Conservation (phyloP, 176 grass and related monocot genomes). For the Carex scoparia region DNA sequence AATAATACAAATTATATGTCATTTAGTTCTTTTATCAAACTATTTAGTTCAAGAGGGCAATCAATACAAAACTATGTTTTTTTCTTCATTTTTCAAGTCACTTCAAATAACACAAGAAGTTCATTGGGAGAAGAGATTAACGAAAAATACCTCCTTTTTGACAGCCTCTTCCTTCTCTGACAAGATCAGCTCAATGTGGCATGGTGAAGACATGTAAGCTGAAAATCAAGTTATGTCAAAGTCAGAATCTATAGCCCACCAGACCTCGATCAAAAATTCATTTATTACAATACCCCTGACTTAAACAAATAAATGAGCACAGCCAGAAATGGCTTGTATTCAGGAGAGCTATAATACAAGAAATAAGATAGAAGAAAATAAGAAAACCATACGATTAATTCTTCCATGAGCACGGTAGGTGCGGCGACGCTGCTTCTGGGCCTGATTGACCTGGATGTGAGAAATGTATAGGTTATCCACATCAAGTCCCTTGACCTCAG, state of each 20-base stretch:
- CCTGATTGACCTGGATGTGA: constrained; percentile 73
- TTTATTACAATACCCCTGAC: neutral
- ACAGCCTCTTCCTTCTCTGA: constrained; percentile 82
- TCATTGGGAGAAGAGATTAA: neutral
- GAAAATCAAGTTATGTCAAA: constrained; percentile 1
- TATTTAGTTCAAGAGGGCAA: neutral
- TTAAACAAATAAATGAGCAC: neutral
- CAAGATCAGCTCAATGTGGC: constrained; percentile 74
- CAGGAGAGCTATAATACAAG: neutral
- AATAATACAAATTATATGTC: neutral
- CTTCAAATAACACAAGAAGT: neutral
- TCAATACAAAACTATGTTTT: neutral
- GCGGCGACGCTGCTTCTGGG: constrained; percentile 57
- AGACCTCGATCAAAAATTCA: neutral
- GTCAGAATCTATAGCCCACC: neutral
- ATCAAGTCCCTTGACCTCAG: constrained; percentile 69
- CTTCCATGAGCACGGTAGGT: constrained; percentile 70
- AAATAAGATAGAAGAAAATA: neutral
- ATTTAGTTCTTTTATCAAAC: neutral
- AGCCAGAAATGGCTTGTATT: neutral
- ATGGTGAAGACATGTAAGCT: constrained; percentile 86
- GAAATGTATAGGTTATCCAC: constrained; percentile 68
- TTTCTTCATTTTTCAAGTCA: neutral
- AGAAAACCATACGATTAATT: constrained; percentile 51
- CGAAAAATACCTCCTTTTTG: constrained; percentile 57